Percentiles rank a stretch among this genome's conserved stretches.
phyloP scores from a whole-genome alignment of 2,329 filamentous ascomycete genomes.

The Dactylellina parvicollis region DNA sequence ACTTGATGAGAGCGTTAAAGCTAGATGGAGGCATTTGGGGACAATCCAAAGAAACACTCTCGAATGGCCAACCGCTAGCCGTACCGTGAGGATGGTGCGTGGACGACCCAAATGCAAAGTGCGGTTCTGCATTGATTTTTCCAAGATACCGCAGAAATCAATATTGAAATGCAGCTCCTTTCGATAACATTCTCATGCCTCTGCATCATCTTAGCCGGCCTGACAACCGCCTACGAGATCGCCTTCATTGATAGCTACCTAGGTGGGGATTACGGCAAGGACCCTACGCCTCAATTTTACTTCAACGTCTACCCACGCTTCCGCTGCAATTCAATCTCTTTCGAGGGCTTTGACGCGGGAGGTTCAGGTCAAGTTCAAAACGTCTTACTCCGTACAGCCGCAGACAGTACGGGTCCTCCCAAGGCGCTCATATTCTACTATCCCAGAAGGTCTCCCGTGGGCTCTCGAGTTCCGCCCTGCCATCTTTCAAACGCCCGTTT shows the following conservation, averaged over 20 bases:
- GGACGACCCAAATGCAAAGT: too few relatives aligned
- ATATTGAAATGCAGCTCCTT: neutral
- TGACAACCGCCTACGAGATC: conserved; percentile 12
- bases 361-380: neutral
- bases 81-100: too few relatives aligned
- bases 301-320: conserved; percentile 24
- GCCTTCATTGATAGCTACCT: conserved; percentile 18
- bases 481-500: neutral
- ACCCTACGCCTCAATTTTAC: conserved; percentile 6
- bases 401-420: conserved; percentile 10
- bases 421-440: conserved; percentile 15
- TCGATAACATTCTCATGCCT: neutral
- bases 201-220: neutral
- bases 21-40: too few relatives aligned
- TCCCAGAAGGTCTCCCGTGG: neutral
- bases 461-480: neutral
- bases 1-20: too few relatives aligned
- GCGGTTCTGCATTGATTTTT: neutral
- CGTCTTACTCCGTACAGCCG: conserved; percentile 10
- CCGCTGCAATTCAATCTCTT: conserved; percentile 23
- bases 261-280: neutral
- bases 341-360: neutral
- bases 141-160: neutral
- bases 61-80: too few relatives aligned
- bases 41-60: too few relatives aligned